Conservation (phyloP, 2,329 filamentous ascomycete species). For the Dactylonectria estremocensis region DNA sequence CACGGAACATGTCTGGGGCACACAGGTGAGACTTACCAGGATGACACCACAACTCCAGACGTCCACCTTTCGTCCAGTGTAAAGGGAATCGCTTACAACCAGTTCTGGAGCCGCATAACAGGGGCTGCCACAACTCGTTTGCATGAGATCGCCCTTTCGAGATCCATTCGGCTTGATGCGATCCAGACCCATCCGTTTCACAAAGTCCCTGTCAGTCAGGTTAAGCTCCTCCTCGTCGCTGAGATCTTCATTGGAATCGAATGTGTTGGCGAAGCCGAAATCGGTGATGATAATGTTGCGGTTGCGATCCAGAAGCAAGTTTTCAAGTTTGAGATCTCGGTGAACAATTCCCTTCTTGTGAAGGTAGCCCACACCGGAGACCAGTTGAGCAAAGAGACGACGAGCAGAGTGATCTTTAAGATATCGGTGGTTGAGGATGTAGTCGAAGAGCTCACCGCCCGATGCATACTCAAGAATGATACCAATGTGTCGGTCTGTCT, state of each 20-base stretch:
- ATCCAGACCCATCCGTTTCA: slow-evolving; percentile 90
- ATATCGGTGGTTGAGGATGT: slow-evolving; percentile 97
- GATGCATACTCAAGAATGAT: slow-evolving; percentile 99
- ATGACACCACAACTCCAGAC: slow-evolving; percentile 99
- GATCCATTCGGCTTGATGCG: slow-evolving; percentile 81
- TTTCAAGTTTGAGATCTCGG: slow-evolving; percentile 96
- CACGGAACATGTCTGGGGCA: not conserved
- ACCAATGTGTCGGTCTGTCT: slow-evolving; percentile 96
- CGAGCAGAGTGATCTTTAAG: slow-evolving; percentile 94
- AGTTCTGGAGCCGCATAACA: slow-evolving; percentile 98
- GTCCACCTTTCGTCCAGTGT: slow-evolving; percentile 97
- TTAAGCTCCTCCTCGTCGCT: slow-evolving; percentile 92
- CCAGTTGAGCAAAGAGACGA: slow-evolving; percentile 92
- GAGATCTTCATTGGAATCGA: slow-evolving; percentile 90
- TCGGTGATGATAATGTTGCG: slow-evolving; percentile 99
- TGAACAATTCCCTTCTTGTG: slow-evolving; percentile 99
- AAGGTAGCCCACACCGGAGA: slow-evolving; percentile 96
- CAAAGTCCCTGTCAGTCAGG: slow-evolving; percentile 87
- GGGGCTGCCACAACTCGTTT: slow-evolving; percentile 97
- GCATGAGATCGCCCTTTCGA: slow-evolving; percentile 95
- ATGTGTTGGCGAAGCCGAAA: slow-evolving; percentile 99
- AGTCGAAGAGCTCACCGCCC: slow-evolving; percentile 97
- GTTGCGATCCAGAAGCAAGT: slow-evolving; percentile 93
- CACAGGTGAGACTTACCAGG: slow-evolving; percentile 74
- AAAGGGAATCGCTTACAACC: slow-evolving; percentile 96